Percentiles rank a stretch among this genome's conserved stretches.
phyloP scores from a whole-genome alignment of 768 basidiomycete genomes.

The Calvatia gigantea region DNA sequence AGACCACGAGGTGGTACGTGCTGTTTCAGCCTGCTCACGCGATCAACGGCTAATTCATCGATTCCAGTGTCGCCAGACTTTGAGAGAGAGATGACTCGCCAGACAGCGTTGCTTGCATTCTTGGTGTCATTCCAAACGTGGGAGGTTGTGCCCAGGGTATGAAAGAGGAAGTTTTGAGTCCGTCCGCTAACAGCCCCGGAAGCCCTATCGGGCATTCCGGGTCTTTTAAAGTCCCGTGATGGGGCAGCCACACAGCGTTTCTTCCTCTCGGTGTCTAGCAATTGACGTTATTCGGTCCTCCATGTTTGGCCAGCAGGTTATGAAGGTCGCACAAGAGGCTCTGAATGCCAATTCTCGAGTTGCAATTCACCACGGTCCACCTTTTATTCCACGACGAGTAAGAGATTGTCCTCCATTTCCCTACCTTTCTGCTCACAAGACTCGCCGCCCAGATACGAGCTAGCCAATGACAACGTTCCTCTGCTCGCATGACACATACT shows the following conservation, averaged over 20 bases:
- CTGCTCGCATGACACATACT: background rate
- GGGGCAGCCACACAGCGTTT: slow-evolving; percentile 1
- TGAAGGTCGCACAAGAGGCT: slow-evolving; percentile 5
- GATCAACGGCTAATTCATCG: background rate
- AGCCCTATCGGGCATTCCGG: slow-evolving; percentile 10
- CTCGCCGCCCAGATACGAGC: background rate
- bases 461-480: background rate
- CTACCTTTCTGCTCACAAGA: background rate
- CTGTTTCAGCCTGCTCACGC: background rate
- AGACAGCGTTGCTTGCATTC: background rate
- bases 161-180: background rate
- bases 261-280: slow-evolving; percentile 6
- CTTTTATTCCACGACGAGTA: background rate
- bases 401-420: background rate
- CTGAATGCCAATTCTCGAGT: background rate
- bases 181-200: background rate
- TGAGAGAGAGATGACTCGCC: background rate
- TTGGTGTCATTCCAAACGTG: slow-evolving; percentile 2
- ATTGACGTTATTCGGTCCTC: slow-evolving; percentile 9
- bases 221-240: slow-evolving; percentile 13
- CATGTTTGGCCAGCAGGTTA: background rate
- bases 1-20: background rate
- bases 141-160: slow-evolving; percentile 1
- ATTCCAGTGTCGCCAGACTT: background rate
- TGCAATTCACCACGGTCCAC: background rate